These are phyloP conservation scores for Senna siamea DNA, from an alignment of 306 rosid genomes.

Conservation along the genomic window DNA sequence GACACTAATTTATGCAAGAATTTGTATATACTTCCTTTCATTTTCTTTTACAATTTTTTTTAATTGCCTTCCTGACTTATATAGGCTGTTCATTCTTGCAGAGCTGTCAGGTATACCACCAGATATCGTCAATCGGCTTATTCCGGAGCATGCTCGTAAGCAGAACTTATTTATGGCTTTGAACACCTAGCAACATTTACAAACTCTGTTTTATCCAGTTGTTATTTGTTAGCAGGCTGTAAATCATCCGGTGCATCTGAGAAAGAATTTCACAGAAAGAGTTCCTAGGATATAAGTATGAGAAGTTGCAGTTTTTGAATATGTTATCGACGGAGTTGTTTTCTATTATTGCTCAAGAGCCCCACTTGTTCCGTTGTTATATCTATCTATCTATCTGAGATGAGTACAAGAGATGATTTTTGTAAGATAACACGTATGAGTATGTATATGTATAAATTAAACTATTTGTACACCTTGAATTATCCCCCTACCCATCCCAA, in stretches of 20 bases:
- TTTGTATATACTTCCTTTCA: neutral
- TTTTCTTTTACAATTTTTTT: neutral
- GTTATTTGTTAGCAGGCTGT: constrained; percentile 45
- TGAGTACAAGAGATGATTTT: neutral
- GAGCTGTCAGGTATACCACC: constrained; percentile 85
- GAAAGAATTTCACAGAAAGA: constrained; percentile 53
- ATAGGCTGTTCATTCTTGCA: constrained; percentile 44
- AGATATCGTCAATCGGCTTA: constrained; percentile 69
- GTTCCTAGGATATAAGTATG: constrained; percentile 43
- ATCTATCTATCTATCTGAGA: constrained; percentile 42
- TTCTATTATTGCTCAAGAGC: constrained; percentile 42
- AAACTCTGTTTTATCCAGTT: constrained; percentile 23
- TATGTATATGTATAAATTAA: neutral
- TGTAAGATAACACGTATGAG: constrained; percentile 8
- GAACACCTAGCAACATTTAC: constrained; percentile 65
- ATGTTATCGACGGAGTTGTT: constrained; percentile 48
- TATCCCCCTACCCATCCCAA: neutral
- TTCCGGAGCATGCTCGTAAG: constrained; percentile 97
- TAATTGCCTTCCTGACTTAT: neutral
- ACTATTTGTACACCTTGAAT: neutral
- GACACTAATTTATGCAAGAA: neutral
- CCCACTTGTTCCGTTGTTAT: constrained; percentile 39
- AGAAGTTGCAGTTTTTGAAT: constrained; percentile 36
- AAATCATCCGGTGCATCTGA: constrained; percentile 47
- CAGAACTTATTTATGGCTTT: constrained; percentile 98